Evolutionary conservation across 2,329 filamentous ascomycete genomes (phyloP).

Genomic region (Alternaria burnsii): DNA sequence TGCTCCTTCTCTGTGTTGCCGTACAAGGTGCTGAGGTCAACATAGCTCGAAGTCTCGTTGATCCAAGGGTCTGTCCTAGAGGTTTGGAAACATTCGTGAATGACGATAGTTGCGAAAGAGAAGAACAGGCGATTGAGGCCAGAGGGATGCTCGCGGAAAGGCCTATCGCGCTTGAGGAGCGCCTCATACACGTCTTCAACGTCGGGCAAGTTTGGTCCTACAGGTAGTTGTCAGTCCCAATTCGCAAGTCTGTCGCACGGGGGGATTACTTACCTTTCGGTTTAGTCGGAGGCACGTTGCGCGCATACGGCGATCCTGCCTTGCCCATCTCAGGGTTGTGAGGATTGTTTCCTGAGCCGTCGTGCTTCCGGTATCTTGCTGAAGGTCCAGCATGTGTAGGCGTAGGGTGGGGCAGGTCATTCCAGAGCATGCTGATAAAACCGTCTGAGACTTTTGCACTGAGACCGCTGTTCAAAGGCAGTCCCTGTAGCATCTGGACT

Average conservation of each 20-base stretch:
- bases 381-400: slow-evolving; percentile 58
- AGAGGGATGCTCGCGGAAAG: slow-evolving; percentile 70
- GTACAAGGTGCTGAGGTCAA: slow-evolving; percentile 76
- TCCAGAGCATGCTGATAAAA: slow-evolving; percentile 63
- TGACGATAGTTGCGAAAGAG: slow-evolving; percentile 73
- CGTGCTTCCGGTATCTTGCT: slow-evolving; percentile 53
- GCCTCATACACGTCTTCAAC: slow-evolving; percentile 71
- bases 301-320: slow-evolving; percentile 63
- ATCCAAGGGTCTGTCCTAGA: slow-evolving; percentile 68
- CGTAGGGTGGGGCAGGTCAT: slow-evolving; percentile 62
- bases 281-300: slow-evolving; percentile 64
- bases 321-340: slow-evolving; percentile 63
- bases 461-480: slow-evolving; percentile 61
- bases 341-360: slow-evolving; percentile 57
- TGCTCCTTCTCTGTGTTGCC: slow-evolving; percentile 72
- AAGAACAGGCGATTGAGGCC: slow-evolving; percentile 76
- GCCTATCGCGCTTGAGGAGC: slow-evolving; percentile 68
- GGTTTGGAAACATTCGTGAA: slow-evolving; percentile 70
- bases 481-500: slow-evolving; percentile 60
- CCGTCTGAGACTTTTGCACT: slow-evolving; percentile 58
- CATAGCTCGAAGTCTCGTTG: slow-evolving; percentile 74
- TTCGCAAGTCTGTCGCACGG: neutral
- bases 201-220: slow-evolving; percentile 60
- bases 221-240: neutral
- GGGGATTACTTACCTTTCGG: slow-evolving; percentile 52